These are phyloP conservation scores for Pichia sp. DNA, from an alignment of 1,139 yeast genomes.

Conservation along the genomic window DNA sequence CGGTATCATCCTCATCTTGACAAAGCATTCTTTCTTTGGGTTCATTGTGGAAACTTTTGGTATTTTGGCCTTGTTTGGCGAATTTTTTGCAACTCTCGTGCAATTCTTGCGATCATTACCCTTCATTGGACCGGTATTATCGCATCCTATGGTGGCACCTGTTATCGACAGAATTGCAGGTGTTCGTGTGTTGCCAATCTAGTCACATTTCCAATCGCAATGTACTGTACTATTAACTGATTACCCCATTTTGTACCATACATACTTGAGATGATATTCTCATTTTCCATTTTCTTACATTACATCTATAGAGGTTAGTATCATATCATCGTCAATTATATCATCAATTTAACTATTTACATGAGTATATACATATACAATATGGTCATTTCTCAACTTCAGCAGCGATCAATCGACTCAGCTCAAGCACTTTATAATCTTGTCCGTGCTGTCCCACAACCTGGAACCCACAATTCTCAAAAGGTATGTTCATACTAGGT, in stretches of 20 bases:
- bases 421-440: constrained; percentile 53
- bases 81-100: constrained; percentile 62
- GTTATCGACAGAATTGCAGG: constrained; percentile 59
- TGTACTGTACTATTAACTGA: no score
- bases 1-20: constrained; percentile 70
- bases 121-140: constrained; percentile 75
- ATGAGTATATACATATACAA: no score
- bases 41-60: constrained; percentile 83
- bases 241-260: no score
- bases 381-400: no score
- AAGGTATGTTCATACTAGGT: constrained; percentile 78
- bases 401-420: no score
- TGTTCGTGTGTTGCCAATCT: constrained; percentile 57
- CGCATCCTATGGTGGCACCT: constrained; percentile 81
- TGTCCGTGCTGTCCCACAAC: constrained; percentile 82
- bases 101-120: constrained; percentile 87
- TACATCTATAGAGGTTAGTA: no score
- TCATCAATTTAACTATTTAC: no score
- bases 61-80: constrained; percentile 73
- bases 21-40: constrained; percentile 77
- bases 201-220: constrained; percentile 4
- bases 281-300: no score
- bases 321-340: no score
- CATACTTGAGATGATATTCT: no score
- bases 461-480: constrained; percentile 58